These are phyloP conservation scores for Chlamydomonas sp. DNA, from an alignment of 139 green algal species.

Conservation along the genomic window DNA sequence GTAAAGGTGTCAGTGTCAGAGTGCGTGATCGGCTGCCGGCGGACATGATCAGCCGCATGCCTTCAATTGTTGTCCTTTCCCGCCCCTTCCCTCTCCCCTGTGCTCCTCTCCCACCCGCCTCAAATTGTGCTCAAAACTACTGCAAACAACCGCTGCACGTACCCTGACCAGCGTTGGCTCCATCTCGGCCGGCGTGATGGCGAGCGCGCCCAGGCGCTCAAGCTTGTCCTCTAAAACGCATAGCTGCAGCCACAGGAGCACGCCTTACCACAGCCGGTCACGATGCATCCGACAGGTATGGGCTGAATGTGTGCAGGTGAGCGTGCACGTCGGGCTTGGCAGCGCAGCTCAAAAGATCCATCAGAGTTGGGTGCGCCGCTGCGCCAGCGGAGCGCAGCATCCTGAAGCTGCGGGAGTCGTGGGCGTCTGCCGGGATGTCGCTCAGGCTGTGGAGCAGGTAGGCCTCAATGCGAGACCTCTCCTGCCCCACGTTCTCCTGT, in stretches of 20 bases:
- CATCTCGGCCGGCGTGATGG: constrained; percentile 9
- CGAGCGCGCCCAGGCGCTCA: constrained; percentile 10
- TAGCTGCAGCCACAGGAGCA: constrained; percentile 47
- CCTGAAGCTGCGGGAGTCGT: constrained; percentile 8
- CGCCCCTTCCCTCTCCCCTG: too few species aligned
- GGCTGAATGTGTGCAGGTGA: background rate
- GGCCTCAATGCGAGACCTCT: background rate
- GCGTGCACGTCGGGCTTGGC: background rate
- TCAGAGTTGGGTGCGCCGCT: background rate
- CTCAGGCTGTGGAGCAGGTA: background rate
- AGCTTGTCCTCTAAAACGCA: constrained; percentile 56
- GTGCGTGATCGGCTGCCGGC: too few species aligned
- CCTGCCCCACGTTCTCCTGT: too few species aligned
- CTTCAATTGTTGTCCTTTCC: too few species aligned
- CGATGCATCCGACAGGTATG: background rate
- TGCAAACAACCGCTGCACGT: too few species aligned
- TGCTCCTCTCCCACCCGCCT: too few species aligned
- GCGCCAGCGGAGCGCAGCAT: background rate
- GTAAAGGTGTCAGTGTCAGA: too few species aligned
- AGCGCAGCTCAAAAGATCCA: constrained; percentile 18
- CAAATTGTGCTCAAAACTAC: too few species aligned
- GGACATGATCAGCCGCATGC: too few species aligned
- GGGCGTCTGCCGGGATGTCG: background rate
- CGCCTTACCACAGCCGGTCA: background rate
- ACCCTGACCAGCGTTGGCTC: constrained; percentile 28